phyloP scores from a whole-genome alignment of 352 stramenopile genomes.

The Globisporangium perplexum region DNA sequence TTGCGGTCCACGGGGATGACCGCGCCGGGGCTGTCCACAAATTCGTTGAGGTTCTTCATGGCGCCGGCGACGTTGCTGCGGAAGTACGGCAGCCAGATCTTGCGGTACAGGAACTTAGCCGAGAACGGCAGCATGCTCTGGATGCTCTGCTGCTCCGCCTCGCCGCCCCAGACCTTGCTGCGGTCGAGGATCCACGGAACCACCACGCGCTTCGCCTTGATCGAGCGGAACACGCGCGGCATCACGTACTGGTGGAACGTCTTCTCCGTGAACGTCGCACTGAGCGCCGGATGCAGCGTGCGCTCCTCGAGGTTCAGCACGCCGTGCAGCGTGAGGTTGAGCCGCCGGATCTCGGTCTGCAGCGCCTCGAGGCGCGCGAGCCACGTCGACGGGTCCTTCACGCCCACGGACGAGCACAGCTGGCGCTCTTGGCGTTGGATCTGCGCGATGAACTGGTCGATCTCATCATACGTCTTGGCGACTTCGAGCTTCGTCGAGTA shows the following conservation, averaged over 20 bases:
- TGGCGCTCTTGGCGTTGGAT: constrained; percentile 50
- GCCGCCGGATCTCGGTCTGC: constrained; percentile 54
- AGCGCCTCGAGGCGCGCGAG: constrained; percentile 55
- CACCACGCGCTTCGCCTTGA: constrained; percentile 75
- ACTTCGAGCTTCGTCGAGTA: constrained; percentile 54
- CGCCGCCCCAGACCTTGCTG: constrained; percentile 79
- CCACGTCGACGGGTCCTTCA: constrained; percentile 44
- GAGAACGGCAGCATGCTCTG: constrained; percentile 70
- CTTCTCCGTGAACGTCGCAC: constrained; percentile 55
- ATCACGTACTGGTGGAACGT: constrained; percentile 74
- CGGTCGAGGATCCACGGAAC: constrained; percentile 83
- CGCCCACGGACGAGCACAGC: constrained; percentile 33
- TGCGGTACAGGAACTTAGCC: constrained; percentile 75
- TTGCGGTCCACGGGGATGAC: background rate
- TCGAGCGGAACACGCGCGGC: constrained; percentile 67
- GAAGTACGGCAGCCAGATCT: constrained; percentile 82
- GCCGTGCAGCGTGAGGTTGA: constrained; percentile 61
- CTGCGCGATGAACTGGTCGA: constrained; percentile 47
- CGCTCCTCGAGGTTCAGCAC: constrained; percentile 77
- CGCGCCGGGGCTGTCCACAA: constrained; percentile 21
- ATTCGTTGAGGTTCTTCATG: constrained; percentile 81
- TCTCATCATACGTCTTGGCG: constrained; percentile 58
- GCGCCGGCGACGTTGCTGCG: constrained; percentile 68
- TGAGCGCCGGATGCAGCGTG: constrained; percentile 51
- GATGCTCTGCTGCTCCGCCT: constrained; percentile 59